Evolutionary conservation across 768 basidiomycete genomes (phyloP), one percentile per base, ranked within the genome.

Genomic region (Tubosaeta sp.): DNA sequence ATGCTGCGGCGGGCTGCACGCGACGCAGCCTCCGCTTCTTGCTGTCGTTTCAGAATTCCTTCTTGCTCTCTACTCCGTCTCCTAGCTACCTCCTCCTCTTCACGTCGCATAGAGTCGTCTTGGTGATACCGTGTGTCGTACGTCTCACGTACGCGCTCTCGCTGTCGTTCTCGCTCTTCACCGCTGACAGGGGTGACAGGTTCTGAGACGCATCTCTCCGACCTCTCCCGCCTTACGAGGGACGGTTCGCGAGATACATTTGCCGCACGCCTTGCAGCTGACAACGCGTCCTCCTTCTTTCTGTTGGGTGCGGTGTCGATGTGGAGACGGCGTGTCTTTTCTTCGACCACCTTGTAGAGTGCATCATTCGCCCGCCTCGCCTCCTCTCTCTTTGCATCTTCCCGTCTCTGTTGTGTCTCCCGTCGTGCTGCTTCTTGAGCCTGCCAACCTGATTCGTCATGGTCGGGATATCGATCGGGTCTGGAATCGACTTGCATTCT

Each of bases 1-100:
- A 69, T 53, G 33, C 64, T 67, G 52, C 73, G 71, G 46, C 78
- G 72, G 44, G 74, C 72, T 32, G 69, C 67, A 35, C 74, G 74
- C 33, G 79, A 79, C 29, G 75, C 74, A 13, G 74, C 70, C 13
- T 83, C 79, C 7, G 81, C 78, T 59, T 85, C 84, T 45, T 77
- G 78, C 60, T 86, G 85, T 46, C 85, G 72, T 39, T 72, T 72
- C 7, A 72, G 52, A 52, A 86, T 82, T 0, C 76, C 82, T 10
- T 82, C 81, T 50, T 83, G 79, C 51, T 85, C 81, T 46, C 73
- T 71, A 50, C 68, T 72, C 50, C 77, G 70, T 58, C 75, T 75
- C 53, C 74, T 69, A 53, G 72, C 70, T 1, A 57, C 58, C 4
- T 75, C 76, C 44, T 80, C 79, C 53, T 79, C 76, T 55, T 79